Base-by-base conservation (phyloP, 257 asterid genomes). In the Solanum ossicruentum region DNA sequence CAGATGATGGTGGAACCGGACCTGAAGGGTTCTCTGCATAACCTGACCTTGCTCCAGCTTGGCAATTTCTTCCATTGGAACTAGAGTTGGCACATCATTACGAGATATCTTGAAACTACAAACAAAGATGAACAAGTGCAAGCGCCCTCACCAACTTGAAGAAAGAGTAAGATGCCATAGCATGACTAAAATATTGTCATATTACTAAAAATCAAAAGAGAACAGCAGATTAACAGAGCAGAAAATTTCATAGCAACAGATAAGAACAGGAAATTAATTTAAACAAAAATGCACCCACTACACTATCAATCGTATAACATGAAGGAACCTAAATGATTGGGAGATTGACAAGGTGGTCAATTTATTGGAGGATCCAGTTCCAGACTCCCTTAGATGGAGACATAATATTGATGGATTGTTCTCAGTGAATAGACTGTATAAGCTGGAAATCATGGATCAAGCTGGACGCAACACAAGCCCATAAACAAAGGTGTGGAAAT, bases 1-100 rank as follows among this genome's bases (percentile, higher is more conserved):
- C 78, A 95, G 94, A 91, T 97, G 99, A 89, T 95, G 98, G 85
- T 90, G 94, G 88, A 97, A 97, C 56, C 85, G 97, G 87, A 93
- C 97, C 86, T 97, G 95, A 90, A 97, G 91, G 54, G 84, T 81
- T 88, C 91, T 90, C 83, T 83, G 86, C 81, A 83, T 80, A 79
- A 94, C 89, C 88, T 91, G 92, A 86, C 93, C 94, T 87, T 94
- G 98, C 58, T 88, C 91, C 77, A 97, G 95, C 80, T 66, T 78
- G 82, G 70, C 84, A 85, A 95, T 93, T 88, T 93, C 97, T 75
- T 95, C 97, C 96, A 95, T 91, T 65, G 94, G 93, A 85, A 92
- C 89, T 54, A 92, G 85, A 77, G 90, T 88, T 61, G 91, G 88
- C 84, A 88, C 92, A 83, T 92, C 92, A 86, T 81, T 86, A 81